Evolutionary conservation across 495 filamentous ascomycete species (phyloP), one percentile per base, ranked within the genome.

Genomic region (Hypoxylon crocopeplum): DNA sequence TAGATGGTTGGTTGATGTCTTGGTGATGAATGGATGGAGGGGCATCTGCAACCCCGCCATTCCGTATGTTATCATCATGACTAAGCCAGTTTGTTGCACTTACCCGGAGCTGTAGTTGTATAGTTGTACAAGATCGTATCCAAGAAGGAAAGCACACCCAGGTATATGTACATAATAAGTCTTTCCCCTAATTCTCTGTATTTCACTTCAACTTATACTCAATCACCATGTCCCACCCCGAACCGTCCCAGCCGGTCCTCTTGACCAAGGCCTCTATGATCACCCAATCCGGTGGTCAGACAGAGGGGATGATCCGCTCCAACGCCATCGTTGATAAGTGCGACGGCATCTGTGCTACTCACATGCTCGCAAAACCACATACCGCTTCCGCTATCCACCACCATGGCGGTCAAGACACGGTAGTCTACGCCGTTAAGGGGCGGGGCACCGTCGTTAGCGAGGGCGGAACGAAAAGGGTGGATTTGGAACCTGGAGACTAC

Each of bases 351-450:
- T 82, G 79, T 56, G 65, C 59, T n/a, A 41, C 61, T 66, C 72
- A 78, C 20, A 84, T 84, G 82, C 78, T 82, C 12, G 79, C 82
- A 13, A 75, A 78, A 37, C 81, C 81, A 2, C 81, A 79, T 58
- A 78, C 77, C 3, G 62, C 76, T 3, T 80, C 76, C 2, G 80
- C 78, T 0, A 59, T 84, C 13, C 81, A 84, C 60, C 81, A 83
- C 42, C 81, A 83, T 62, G 81, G 79, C 29, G 69, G 74, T 17
- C 78, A 84, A 75, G 80, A 84, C 49, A 84, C 79, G 0, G 69
- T 85, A 24, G 77, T 86, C 38, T 82, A 82, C 63, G 79, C 77
- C 12, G 70, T 77, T 7, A 66, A 68, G 20, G 81, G 83, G 7
- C 69, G 72, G 21, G 79, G 82, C 8, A 71, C 70, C 34, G 67